Base-by-base conservation (phyloP, 192 early-diverging fungal genomes). In the Coemansia sp. region DNA sequence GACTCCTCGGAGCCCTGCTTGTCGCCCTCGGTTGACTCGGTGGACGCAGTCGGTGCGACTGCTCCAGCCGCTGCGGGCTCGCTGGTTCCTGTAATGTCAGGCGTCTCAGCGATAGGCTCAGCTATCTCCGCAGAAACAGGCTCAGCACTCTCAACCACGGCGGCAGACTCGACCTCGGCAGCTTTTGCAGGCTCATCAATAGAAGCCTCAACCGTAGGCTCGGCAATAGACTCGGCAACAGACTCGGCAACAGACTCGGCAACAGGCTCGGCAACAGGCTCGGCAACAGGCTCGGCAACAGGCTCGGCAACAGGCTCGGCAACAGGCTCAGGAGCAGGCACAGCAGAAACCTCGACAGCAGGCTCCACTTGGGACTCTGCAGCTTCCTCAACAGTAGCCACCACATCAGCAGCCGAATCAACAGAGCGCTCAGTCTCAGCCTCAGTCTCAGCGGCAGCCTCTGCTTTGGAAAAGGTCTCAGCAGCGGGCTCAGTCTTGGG, bases 101-200 rank as follows among this genome's bases (percentile, higher is more conserved):
- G 43, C 33, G 50, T 41, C 20, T 46, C 41, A 20, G n/a, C 47
- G 24, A 47, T 35, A 34, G 46, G 46, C 32, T 30, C 47, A 13
- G 41, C 11, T 5, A 17, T 40, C 29, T 20, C 36, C 20, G 38
- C 34, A 20, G n/a, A 34, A 30, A 47, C 27, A 34, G 37, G 37
- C 24, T 30, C 47, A 13, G 44, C 11, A 9, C 9, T 30, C 29
- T 20, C 36, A 39, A n/a, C n/a, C 14, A 29, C 28, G 23, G 20
- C 10, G 32, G 25, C 25, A 36, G 51, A 20, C 22, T 53, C 50
- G 3, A 18, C 15, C 7, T 14, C 23, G 23, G 15, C 17, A 19
- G 14, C 30, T 11, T 17, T 33, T 40, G 43, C 46, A 42, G 45
- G 40, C 10, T 40, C 33, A n/a, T n/a, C n/a, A n/a, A n/a, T n/a